Percentiles rank a stretch among this genome's conserved stretches.
Evolutionary conservation across 257 asterid genomes (phyloP).

Genomic region (Parsonsia alboflavescens): DNA sequence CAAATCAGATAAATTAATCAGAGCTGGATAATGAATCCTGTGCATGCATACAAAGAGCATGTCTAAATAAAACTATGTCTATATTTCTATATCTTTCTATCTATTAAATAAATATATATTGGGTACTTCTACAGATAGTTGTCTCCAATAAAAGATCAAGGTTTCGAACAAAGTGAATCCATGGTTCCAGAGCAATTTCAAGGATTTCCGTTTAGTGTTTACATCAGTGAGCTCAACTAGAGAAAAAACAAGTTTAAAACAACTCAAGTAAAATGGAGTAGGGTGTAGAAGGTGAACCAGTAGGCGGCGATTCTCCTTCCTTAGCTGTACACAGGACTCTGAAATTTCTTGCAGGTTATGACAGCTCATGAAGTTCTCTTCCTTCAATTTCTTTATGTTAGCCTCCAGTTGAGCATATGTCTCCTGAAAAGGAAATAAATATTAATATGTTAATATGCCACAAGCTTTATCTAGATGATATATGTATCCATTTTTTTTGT

Average conservation of each 20-base stretch:
- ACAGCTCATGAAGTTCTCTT: not conserved
- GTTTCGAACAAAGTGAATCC: not conserved
- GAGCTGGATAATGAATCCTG: not conserved
- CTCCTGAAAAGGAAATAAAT: slow-evolving; percentile 12
- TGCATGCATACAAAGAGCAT: not conserved
- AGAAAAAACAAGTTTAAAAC: not conserved
- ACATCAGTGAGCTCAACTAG: too few species aligned
- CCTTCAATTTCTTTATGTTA: slow-evolving; percentile 10
- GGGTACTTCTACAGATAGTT: not conserved
- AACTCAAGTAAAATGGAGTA: not conserved
- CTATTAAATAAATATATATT: not conserved
- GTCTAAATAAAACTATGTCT: not conserved
- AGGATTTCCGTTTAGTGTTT: not conserved
- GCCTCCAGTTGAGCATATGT: slow-evolving; percentile 8
- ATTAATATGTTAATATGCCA: not conserved
- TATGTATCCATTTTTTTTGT: not conserved
- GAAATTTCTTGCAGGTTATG: slow-evolving; percentile 4
- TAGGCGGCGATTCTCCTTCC: slow-evolving; percentile 13
- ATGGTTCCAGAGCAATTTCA: not conserved
- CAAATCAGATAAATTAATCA: not conserved
- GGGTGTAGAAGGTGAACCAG: slow-evolving; percentile 18
- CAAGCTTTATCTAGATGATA: too few species aligned
- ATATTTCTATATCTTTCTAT: too few species aligned
- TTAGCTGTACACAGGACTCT: not conserved
- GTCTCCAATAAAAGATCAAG: not conserved